Percentiles rank a stretch among this genome's conserved stretches.
phyloP scores from a whole-genome alignment of 148 eudicot genomes.

The Arbutus unedo region DNA sequence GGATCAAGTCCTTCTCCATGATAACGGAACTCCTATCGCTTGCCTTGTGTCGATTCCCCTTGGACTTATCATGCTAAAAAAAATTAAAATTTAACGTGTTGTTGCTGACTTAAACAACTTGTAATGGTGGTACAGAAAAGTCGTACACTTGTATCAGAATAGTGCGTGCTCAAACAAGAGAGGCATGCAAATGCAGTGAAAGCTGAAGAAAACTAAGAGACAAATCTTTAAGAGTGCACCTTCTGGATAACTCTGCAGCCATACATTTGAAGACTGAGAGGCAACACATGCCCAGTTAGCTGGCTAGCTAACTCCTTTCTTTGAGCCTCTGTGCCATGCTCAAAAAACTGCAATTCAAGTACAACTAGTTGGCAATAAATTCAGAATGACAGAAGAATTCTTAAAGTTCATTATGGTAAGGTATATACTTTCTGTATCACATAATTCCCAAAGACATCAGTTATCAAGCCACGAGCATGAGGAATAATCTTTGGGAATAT shows the following conservation, averaged over 20 bases:
- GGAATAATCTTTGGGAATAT: constrained; percentile 48
- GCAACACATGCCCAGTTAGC: constrained; percentile 56
- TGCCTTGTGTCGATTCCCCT: too few species aligned
- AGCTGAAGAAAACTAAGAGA: constrained; percentile 6
- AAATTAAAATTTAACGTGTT: neutral
- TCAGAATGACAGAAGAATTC: constrained; percentile 1
- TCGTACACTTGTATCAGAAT: neutral
- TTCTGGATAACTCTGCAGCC: constrained; percentile 78
- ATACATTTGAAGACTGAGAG: constrained; percentile 73
- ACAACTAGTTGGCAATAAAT: constrained; percentile 1
- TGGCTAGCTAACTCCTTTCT: constrained; percentile 47
- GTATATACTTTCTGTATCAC: constrained; percentile 59
- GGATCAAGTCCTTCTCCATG: too few species aligned
- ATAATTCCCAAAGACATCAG: constrained; percentile 74
- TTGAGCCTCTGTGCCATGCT: constrained; percentile 58
- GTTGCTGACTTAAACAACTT: neutral
- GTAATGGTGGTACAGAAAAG: neutral
- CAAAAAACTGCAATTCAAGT: constrained; percentile 47
- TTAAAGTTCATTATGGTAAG: neutral
- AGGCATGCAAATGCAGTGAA: neutral
- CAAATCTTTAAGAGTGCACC: constrained; percentile 32
- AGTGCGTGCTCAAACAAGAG: neutral
- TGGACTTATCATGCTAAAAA: too few species aligned
- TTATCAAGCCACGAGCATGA: constrained; percentile 53
- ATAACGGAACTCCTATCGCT: too few species aligned